Percentiles rank a stretch among this genome's conserved stretches.
Conservation (phyloP, 1,284 basidiomycete species). For the Cystobasidiaceae sp. region DNA sequence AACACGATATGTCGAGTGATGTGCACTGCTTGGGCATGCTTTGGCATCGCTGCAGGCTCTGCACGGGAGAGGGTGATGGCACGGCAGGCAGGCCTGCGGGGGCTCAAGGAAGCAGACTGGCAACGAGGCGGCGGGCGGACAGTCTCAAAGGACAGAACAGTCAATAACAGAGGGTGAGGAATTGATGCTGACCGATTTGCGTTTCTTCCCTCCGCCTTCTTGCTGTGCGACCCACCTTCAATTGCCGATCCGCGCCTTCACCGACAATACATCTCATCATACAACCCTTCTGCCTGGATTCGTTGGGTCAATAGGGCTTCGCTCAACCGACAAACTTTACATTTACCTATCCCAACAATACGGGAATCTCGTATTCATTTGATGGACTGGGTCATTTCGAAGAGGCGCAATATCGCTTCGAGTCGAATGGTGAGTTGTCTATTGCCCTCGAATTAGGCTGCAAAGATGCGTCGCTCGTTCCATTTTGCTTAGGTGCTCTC, state of each 20-base stretch:
- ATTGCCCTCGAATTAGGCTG: no score
- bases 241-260: not conserved
- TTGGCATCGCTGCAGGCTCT: no score
- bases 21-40: no score
- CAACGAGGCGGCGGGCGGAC: no score
- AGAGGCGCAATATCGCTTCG: conserved; percentile 78
- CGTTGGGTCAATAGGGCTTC: conserved; percentile 57
- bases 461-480: no score
- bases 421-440: conserved; percentile 60
- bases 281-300: not conserved
- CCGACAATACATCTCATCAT: not conserved
- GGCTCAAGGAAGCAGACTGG: no score
- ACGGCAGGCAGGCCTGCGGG: no score
- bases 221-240: not conserved
- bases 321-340: conserved; percentile 71
- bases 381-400: conserved; percentile 58
- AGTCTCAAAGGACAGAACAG: no score
- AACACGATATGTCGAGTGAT: no score
- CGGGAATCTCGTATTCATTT: conserved; percentile 81
- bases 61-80: no score
- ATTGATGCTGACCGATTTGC: not conserved
- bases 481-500: not conserved
- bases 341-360: conserved; percentile 73
- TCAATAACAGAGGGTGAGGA: no score
- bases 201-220: no score